phyloP scores from a whole-genome alignment of 768 basidiomycete genomes.

The Crepidotus variabilis region DNA sequence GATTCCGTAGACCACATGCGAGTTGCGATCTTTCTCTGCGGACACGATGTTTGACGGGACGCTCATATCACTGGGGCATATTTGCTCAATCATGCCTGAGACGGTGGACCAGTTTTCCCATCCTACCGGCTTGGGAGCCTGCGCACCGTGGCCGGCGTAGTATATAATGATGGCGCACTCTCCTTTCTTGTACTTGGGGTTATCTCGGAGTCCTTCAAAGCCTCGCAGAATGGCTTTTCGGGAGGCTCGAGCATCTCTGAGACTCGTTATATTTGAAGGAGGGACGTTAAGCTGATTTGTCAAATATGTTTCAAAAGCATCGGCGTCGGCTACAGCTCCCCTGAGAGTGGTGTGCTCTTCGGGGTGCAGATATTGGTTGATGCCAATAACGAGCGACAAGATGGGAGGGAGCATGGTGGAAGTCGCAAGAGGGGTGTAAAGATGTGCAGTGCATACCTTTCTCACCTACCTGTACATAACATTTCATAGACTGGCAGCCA shows the following conservation, averaged over 20 bases:
- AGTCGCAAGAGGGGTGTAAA: too few species aligned
- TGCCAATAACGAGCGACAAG: constrained; percentile 41
- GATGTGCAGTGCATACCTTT: too few species aligned
- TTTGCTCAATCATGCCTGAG: constrained; percentile 28
- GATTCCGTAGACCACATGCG: constrained; percentile 26
- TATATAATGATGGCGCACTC: constrained; percentile 37
- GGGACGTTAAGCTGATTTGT: constrained; percentile 26
- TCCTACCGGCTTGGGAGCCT: constrained; percentile 23
- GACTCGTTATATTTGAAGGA: constrained; percentile 26
- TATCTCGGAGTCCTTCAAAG: constrained; percentile 22
- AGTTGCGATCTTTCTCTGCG: not conserved
- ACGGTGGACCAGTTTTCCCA: constrained; percentile 25
- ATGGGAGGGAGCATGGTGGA: constrained; percentile 14
- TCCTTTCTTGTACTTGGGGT: constrained; percentile 13
- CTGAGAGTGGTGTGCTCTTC: constrained; percentile 20
- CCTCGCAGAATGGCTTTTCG: constrained; percentile 28
- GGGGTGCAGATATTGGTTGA: constrained; percentile 29
- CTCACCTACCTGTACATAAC: too few species aligned
- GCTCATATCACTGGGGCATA: constrained; percentile 31
- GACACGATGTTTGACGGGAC: not conserved
- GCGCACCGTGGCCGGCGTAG: constrained; percentile 43
- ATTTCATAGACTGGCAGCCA: too few species aligned
- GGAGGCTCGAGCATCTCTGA: constrained; percentile 34
- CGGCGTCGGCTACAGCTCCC: constrained; percentile 38
- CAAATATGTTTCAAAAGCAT: constrained; percentile 32